Base-by-base conservation (phyloP, 2,329 filamentous ascomycete genomes). In the Calonectria hawksworthii region DNA sequence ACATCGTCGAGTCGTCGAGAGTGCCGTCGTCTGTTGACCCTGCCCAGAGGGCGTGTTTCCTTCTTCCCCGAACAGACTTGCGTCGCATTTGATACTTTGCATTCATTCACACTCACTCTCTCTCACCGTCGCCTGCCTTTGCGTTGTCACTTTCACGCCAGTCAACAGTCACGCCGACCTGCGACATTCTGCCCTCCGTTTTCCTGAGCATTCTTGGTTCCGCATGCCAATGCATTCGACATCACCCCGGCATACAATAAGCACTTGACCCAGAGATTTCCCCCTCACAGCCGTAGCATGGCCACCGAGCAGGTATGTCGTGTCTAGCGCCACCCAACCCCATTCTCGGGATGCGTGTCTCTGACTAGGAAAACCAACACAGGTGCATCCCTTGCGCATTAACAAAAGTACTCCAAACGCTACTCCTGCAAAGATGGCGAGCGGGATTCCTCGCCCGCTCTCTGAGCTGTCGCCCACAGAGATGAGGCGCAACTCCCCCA, bases 391-490 rank as follows among this genome's bases (percentile, higher is more conserved):
- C 82, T 87, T 96, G 87, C 93, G 94, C 86, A 95, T 96, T 82
- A 93, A 93, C 86, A 96, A 95, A 87, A 90, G 86, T 82, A 90
- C 88, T 72, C 88, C 90, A 66, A 87, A 85, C 75, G 84, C 89
- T 69, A 93, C 93, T 74, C 92, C 94, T 56, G 86, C 88, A 82
- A 96, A 93, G 85, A 90, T 91, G 88, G 83, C 87, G 70, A 89
- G 87, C 83, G 89, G 90, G 81, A 86, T 90, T 70, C 91, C 93
- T 83, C 93, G 94, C 81, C 94, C 97, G 73, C 90, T 99, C 78
- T 94, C 95, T 76, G 97, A 99, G 88, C 93, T 99, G 83, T 95
- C 94, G 80, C 94, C 94, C 68, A 94, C 94, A 76, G 95, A 96
- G 86, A 93, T 93, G 85, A 92, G 96, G 83, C 92, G 96, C 81